A percentile compares a stretch with the other conserved stretches of the same genome.
Conservation (phyloP, 192 early-diverging fungal genomes). For the Backusella westeae region DNA sequence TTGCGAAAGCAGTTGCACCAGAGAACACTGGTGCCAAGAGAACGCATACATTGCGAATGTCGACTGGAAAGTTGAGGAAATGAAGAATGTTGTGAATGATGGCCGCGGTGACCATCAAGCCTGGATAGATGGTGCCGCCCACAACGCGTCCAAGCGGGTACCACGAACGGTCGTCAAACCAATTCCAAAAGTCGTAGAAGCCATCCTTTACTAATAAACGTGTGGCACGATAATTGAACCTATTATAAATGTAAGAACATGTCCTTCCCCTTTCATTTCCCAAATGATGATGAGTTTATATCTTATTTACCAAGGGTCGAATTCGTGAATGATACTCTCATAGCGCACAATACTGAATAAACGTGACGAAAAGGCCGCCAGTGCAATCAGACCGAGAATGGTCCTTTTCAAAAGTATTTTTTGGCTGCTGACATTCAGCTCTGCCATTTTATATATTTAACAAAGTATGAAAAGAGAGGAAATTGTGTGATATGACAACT, state of each 20-base stretch:
- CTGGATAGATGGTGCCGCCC: constrained; percentile 99
- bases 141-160: constrained; percentile 98
- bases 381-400: constrained; percentile 86
- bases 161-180: constrained; percentile 99
- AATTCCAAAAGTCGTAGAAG: constrained; percentile 99
- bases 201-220: constrained; percentile 88
- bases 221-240: constrained; percentile 98
- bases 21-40: constrained; percentile 97
- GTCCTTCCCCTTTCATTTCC: no score
- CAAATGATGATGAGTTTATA: background rate
- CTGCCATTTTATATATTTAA: constrained; percentile 22
- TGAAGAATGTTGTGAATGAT: constrained; percentile 94
- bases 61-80: constrained; percentile 91
- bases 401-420: constrained; percentile 73
- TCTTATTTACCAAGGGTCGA: constrained; percentile 82
- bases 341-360: constrained; percentile 98
- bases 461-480: background rate
- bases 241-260: background rate
- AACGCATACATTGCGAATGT: constrained; percentile 98
- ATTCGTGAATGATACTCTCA: constrained; percentile 99
- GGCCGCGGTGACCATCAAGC: constrained; percentile 98
- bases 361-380: constrained; percentile 86
- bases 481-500: background rate
- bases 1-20: constrained; percentile 91
- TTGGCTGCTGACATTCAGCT: constrained; percentile 39